These are phyloP conservation scores for Trametes coccinea DNA, from an alignment of 768 basidiomycete genomes.

Conservation along the genomic window DNA sequence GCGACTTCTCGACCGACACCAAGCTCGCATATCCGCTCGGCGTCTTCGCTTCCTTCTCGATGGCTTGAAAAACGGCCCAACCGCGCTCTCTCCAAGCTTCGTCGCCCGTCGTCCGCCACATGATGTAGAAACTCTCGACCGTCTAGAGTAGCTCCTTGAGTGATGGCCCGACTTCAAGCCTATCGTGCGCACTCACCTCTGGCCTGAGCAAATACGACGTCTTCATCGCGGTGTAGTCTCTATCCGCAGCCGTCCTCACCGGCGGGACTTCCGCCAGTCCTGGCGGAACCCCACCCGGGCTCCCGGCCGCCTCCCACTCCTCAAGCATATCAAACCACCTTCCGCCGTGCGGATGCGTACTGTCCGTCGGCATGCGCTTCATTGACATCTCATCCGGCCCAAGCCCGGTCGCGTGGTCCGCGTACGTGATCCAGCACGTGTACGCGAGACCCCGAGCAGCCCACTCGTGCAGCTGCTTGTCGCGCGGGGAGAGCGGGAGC, in stretches of 20 bases:
- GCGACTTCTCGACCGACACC: slow-evolving; percentile 45
- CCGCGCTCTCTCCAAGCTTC: slow-evolving; percentile 68
- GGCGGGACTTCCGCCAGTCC: slow-evolving; percentile 49
- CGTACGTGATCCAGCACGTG: slow-evolving; percentile 72
- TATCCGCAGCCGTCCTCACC: slow-evolving; percentile 22
- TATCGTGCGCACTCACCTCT: slow-evolving; percentile 65
- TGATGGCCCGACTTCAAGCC: slow-evolving; percentile 60
- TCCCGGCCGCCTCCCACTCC: slow-evolving; percentile 38
- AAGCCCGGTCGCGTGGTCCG: slow-evolving; percentile 68
- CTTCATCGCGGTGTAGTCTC: slow-evolving; percentile 56
- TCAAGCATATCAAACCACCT: slow-evolving; percentile 45
- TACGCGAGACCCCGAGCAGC: slow-evolving; percentile 75
- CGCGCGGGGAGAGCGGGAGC: slow-evolving; percentile 54
- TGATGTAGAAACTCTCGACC: slow-evolving; percentile 68
- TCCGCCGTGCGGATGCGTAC: slow-evolving; percentile 13
- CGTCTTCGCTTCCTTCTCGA: slow-evolving; percentile 61
- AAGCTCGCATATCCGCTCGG: slow-evolving; percentile 62
- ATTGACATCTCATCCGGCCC: slow-evolving; percentile 60
- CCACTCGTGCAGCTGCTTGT: slow-evolving; percentile 63
- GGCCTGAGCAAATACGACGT: slow-evolving; percentile 61
- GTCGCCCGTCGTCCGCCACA: slow-evolving; percentile 74
- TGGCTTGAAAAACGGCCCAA: slow-evolving; percentile 70
- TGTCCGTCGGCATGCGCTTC: slow-evolving; percentile 8
- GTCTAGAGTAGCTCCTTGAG: slow-evolving; percentile 66
- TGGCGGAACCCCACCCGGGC: slow-evolving; percentile 45